phyloP scores from a whole-genome alignment of 257 asterid genomes.

The Solanum chiquidenum region DNA sequence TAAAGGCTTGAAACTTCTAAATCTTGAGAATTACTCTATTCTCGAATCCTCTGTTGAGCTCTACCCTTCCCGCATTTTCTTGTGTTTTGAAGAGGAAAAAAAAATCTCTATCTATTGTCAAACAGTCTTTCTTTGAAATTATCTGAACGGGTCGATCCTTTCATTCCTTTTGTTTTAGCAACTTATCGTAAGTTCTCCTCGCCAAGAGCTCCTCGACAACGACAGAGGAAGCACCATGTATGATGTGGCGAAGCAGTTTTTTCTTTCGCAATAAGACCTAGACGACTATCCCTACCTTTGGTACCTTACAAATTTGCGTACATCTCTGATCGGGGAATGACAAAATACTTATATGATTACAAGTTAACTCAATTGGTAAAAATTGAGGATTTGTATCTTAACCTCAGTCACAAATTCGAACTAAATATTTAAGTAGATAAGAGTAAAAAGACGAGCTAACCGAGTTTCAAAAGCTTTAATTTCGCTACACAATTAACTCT shows the following conservation, averaged over 20 bases:
- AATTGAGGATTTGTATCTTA: neutral
- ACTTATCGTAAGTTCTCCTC: neutral
- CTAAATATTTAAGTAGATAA: neutral
- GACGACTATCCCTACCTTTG: too few species aligned
- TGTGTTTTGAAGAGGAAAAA: neutral
- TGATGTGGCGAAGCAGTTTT: too few species aligned
- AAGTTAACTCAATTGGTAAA: neutral
- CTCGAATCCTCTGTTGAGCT: neutral
- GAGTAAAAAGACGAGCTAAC: neutral
- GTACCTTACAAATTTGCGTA: neutral
- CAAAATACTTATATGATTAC: neutral
- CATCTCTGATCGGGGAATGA: neutral
- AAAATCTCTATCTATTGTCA: neutral
- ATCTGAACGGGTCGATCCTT: too few species aligned
- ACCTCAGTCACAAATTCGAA: neutral
- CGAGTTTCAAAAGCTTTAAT: neutral
- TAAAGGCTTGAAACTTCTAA: too few species aligned
- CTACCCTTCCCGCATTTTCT: fast-evolving
- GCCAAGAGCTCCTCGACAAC: fast-evolving
- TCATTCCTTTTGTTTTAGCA: neutral
- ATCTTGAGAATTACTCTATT: neutral
- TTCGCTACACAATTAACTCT: neutral
- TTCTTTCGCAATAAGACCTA: neutral
- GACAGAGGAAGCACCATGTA: neutral
- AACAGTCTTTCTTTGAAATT: neutral